phyloP scores from a whole-genome alignment of 352 stramenopile species.

The Globisporangium echinulatum region DNA sequence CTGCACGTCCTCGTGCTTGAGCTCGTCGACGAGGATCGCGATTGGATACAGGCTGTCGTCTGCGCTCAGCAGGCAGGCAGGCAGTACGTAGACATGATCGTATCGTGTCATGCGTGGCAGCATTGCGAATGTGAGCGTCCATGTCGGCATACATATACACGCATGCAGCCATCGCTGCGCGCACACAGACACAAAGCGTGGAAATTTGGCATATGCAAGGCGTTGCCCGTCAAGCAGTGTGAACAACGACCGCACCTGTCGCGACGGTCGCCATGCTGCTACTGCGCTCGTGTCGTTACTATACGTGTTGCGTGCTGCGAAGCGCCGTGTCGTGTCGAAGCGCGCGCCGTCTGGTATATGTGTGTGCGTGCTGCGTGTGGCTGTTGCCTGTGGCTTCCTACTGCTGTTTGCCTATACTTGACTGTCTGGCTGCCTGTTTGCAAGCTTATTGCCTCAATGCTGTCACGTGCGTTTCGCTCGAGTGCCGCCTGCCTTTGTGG shows the following conservation, averaged over 20 bases:
- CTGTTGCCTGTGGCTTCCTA: not conserved
- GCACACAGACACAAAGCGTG: conserved; percentile 5
- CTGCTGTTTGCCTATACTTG: not conserved
- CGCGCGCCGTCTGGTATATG: no score
- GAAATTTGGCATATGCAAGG: not conserved
- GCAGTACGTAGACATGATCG: not conserved
- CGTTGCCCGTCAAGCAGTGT: not conserved
- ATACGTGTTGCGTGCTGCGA: not conserved
- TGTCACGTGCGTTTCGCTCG: no score
- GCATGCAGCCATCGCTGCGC: not conserved
- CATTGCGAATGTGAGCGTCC: not conserved
- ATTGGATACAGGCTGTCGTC: conserved; percentile 86
- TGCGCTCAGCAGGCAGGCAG: not conserved
- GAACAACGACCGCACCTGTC: not conserved
- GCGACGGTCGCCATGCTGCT: conserved; percentile 5
- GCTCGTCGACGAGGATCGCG: conserved; percentile 88
- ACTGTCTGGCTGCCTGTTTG: no score
- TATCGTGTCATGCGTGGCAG: no score
- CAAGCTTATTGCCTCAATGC: no score
- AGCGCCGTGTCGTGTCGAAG: not conserved
- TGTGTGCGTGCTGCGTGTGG: no score
- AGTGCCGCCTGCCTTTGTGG: no score
- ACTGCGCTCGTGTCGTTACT: not conserved
- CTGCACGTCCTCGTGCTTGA: conserved; percentile 91
- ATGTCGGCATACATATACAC: not conserved